Evolutionary conservation across 768 basidiomycete genomes (phyloP), one percentile per base, ranked within the genome.

Genomic region (Lenzites betulinus): DNA sequence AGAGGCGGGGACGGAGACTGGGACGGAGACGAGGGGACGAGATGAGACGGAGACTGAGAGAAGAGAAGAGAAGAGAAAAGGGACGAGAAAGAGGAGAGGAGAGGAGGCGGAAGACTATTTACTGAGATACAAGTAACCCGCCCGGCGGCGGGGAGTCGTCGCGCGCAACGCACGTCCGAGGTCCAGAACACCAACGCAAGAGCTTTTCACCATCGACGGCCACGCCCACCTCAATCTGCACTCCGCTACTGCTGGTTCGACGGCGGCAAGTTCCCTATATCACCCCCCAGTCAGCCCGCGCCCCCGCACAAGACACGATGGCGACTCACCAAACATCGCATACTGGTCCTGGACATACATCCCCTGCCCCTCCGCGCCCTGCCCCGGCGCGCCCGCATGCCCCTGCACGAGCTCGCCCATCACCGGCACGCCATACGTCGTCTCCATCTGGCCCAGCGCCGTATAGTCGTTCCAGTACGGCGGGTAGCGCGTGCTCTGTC

Each of bases 381-480:
- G 6, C 43, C 59, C 51, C 47, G 33, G 55, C 44, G 42, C 59
- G 33, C 44, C 39, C 15, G 30, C 30, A 36, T 63, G 65, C 51
- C n/a, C 64, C 49, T 47, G 22, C 20, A 61, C 65, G 63, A 67
- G 58, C 36, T 69, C 71, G 53, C 64, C 62, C 38, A 69, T 64
- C 30, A 68, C 67, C 12, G 68, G 70, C 48, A 70, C 65, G 18
- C 61, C 64, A 43, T 71, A 75, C 50, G 72, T 65, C 63, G 72
- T 57, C 48, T 71, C 71, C 60, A 75, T 67, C 66, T 74, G 73
- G 36, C 64, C 68, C 51, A 76, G 53, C 41, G 72, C 62, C 22
- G 73, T 66, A 44, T 73, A 73, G 63, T 77, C 75, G 63, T 65
- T 72, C 75, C 75, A 77, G 58, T 69, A 76, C 64, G 71, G 74